A percentile compares a stretch with the other conserved stretches of the same genome.
These are phyloP conservation scores for Aspergillus arachidicola DNA, from an alignment of 2,329 filamentous ascomycete genomes.

Conservation along the genomic window DNA sequence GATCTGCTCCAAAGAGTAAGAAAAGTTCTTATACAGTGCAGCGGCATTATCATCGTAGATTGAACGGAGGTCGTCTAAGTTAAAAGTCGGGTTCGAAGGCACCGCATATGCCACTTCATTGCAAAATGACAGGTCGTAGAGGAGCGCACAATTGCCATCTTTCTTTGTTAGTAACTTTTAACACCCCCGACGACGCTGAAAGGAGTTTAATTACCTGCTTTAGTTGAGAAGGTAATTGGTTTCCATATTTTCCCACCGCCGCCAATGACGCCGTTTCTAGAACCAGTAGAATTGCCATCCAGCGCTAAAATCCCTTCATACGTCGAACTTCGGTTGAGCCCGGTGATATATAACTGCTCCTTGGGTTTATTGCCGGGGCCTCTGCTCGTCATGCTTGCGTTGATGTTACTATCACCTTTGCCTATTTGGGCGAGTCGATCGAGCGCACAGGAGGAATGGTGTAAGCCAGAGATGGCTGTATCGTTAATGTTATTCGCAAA, in stretches of 20 bases:
- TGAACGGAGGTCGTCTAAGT: constrained; percentile 62
- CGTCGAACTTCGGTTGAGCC: constrained; percentile 69
- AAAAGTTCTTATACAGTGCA: constrained; percentile 73
- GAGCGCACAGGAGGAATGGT: constrained; percentile 81
- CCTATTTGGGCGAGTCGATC: constrained; percentile 65
- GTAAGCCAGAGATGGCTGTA: constrained; percentile 66
- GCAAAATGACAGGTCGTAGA: constrained; percentile 89
- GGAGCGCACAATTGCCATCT: constrained; percentile 81
- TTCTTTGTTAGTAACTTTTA: constrained; percentile 8
- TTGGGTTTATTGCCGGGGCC: constrained; percentile 70
- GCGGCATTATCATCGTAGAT: constrained; percentile 79
- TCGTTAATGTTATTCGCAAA: constrained; percentile 70
- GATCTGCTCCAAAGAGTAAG: constrained; percentile 78
- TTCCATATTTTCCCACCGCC: constrained; percentile 78
- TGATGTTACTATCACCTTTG: constrained; percentile 61
- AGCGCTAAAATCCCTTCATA: constrained; percentile 76
- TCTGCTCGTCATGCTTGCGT: constrained; percentile 68
- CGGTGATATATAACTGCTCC: constrained; percentile 83
- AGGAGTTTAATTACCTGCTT: constrained; percentile 63
- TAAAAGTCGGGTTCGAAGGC: constrained; percentile 73
- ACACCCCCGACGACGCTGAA: neutral
- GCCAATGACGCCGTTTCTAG: constrained; percentile 58
- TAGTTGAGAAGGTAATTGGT: constrained; percentile 74
- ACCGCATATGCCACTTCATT: constrained; percentile 87
- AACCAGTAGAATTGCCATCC: constrained; percentile 57